Conservation (phyloP, 176 grass and related monocot species). For the Lolium multiflorum region DNA sequence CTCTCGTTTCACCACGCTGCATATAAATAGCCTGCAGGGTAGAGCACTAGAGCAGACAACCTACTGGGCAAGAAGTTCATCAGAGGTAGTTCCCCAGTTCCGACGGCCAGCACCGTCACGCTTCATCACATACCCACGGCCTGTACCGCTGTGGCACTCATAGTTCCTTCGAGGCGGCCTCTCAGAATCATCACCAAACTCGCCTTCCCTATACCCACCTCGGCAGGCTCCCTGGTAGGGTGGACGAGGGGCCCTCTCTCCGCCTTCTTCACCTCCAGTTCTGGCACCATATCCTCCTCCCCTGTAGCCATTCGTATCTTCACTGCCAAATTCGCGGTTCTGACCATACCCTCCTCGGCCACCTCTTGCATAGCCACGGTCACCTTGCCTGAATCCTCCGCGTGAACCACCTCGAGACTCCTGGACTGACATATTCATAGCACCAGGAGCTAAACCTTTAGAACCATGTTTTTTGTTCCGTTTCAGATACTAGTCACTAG, state of each 20-base stretch:
- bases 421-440: constrained; percentile 47
- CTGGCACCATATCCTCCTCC: constrained; percentile 59
- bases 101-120: constrained; percentile 78
- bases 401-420: constrained; percentile 51
- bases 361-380: constrained; percentile 60
- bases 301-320: constrained; percentile 61
- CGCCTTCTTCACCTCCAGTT: constrained; percentile 58
- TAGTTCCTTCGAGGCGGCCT: constrained; percentile 66
- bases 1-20: neutral
- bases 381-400: constrained; percentile 61
- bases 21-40: neutral
- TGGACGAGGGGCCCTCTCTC: constrained; percentile 52
- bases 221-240: constrained; percentile 62
- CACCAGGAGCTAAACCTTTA: neutral
- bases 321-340: constrained; percentile 57
- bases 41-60: constrained; percentile 10
- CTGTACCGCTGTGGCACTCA: constrained; percentile 81
- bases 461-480: neutral
- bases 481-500: neutral
- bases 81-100: constrained; percentile 73
- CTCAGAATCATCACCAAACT: constrained; percentile 61
- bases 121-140: constrained; percentile 76
- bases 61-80: constrained; percentile 67
- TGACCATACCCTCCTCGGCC: constrained; percentile 62
- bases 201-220: constrained; percentile 61